phyloP scores from a whole-genome alignment of 495 filamentous ascomycete species.

The Podospora tetraspora region DNA sequence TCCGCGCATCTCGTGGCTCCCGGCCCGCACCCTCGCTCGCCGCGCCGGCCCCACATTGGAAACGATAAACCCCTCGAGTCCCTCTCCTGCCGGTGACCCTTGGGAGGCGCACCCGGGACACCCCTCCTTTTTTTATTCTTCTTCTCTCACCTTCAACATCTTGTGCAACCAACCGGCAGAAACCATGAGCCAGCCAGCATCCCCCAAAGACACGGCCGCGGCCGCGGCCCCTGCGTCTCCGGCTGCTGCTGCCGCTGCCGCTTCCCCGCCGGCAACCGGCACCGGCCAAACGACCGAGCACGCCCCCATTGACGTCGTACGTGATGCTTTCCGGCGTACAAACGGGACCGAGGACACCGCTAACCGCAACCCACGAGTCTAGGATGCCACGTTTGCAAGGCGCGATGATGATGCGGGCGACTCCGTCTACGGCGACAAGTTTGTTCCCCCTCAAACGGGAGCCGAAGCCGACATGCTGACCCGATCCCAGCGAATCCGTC shows the following conservation, averaged over 20 bases:
- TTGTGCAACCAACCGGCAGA: neutral
- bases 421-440: neutral
- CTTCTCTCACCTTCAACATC: neutral
- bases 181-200: neutral
- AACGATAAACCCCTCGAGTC: no score
- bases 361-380: neutral
- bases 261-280: neutral
- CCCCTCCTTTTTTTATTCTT: neutral
- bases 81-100: no score
- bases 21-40: no score
- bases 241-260: no score
- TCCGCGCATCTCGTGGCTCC: no score
- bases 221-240: no score
- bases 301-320: neutral
- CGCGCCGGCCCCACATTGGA: no score
- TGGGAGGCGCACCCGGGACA: no score
- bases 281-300: neutral
- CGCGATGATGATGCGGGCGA: neutral
- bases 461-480: neutral
- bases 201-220: neutral
- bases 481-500: neutral
- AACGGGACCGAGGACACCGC: neutral
- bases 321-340: neutral
- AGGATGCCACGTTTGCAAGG: slow-evolving; percentile 2
- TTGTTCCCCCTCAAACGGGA: neutral